Percentiles rank a stretch among this genome's conserved stretches.
phyloP scores from a whole-genome alignment of 2,329 filamentous ascomycete species.

The Cladobotryum protrusum region DNA sequence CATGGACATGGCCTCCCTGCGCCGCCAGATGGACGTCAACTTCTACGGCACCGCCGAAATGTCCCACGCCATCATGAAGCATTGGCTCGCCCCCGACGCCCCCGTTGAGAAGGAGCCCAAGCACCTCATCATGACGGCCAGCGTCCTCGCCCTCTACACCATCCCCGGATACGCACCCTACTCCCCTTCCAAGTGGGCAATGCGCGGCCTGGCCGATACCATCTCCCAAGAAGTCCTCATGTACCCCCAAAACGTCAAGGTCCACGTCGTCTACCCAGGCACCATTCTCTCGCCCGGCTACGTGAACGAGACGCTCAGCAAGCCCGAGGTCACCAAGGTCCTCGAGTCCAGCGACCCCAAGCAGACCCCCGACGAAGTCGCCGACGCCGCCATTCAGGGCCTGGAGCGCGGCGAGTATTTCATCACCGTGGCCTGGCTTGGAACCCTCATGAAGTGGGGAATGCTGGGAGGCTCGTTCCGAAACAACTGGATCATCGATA shows the following conservation, averaged over 20 bases:
- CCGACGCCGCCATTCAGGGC: conserved; percentile 59
- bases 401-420: conserved; percentile 77
- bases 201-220: conserved; percentile 76
- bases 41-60: conserved; percentile 85
- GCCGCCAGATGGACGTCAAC: conserved; percentile 84
- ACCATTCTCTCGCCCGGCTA: conserved; percentile 74
- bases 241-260: conserved; percentile 75
- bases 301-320: conserved; percentile 67
- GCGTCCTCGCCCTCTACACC: conserved; percentile 66
- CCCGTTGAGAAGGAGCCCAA: conserved; percentile 46
- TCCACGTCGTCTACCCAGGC: conserved; percentile 79
- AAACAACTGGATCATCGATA: conserved; percentile 56
- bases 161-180: conserved; percentile 81
- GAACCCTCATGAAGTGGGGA: conserved; percentile 62
- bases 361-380: conserved; percentile 74
- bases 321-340: conserved; percentile 71
- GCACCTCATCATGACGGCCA: conserved; percentile 86
- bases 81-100: conserved; percentile 58
- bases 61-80: conserved; percentile 68
- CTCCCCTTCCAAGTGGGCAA: conserved; percentile 74
- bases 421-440: conserved; percentile 69
- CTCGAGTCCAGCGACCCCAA: conserved; percentile 78
- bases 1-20: conserved; percentile 57
- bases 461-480: conserved; percentile 49
- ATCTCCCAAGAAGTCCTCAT: conserved; percentile 77